These are phyloP conservation scores for Erodium maritimum DNA, from an alignment of 345 rosid species.

Conservation along the genomic window DNA sequence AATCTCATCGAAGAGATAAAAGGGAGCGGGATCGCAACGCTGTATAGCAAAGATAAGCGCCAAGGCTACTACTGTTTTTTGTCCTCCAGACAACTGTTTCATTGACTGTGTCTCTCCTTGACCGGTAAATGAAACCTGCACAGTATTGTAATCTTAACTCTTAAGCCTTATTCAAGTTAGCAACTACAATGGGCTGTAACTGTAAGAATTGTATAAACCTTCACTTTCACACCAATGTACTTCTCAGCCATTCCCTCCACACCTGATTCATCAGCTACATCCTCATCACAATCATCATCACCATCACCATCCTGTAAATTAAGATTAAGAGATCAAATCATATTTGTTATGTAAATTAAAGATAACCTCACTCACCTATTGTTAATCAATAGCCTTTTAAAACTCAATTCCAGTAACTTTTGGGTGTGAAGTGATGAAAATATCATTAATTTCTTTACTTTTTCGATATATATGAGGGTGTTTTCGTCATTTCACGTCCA, in stretches of 20 bases:
- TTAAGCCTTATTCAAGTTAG: neutral
- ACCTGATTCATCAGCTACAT: constrained; percentile 55
- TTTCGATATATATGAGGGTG: too few species aligned
- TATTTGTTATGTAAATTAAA: too few species aligned
- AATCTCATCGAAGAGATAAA: constrained; percentile 91
- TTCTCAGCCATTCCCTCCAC: constrained; percentile 83
- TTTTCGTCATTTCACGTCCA: too few species aligned
- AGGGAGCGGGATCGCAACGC: constrained; percentile 92
- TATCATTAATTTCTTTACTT: too few species aligned
- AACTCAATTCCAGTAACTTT: too few species aligned
- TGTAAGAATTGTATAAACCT: constrained; percentile 32
- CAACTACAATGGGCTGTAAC: too few species aligned
- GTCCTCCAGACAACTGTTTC: constrained; percentile 94
- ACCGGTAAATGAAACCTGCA: constrained; percentile 87
- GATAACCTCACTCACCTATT: too few species aligned
- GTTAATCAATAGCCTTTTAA: too few species aligned
- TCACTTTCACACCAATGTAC: constrained; percentile 89
- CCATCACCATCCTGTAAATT: constrained; percentile 59
- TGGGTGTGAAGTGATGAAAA: too few species aligned
- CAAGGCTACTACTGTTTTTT: constrained; percentile 91
- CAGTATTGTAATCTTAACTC: constrained; percentile 1
- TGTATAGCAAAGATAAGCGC: constrained; percentile 92
- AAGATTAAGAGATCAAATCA: neutral
- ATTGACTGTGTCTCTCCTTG: constrained; percentile 93
- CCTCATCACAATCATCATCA: constrained; percentile 66